Conservation (phyloP, 345 rosid species). For the Nephelium lappaceum region DNA sequence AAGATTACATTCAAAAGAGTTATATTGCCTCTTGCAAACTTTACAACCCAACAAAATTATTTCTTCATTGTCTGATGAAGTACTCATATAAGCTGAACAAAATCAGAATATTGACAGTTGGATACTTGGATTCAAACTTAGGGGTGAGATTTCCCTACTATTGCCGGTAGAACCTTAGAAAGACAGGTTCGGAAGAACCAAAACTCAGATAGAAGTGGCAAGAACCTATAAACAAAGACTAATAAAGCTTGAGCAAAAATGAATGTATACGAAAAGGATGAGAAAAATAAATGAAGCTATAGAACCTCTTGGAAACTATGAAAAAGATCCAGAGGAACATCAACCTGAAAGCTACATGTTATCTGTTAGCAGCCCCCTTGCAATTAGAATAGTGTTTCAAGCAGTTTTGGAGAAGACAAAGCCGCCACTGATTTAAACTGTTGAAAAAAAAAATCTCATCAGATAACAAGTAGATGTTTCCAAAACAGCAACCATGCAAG, state of each 20-base stretch:
- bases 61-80: neutral
- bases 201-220: constrained; percentile 17
- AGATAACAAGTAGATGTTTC: constrained; percentile 3
- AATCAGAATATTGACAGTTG: constrained; percentile 6
- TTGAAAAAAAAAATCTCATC: constrained; percentile 12
- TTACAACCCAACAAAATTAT: constrained; percentile 12
- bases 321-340: constrained; percentile 10
- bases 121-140: constrained; percentile 5
- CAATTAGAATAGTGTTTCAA: constrained; percentile 57
- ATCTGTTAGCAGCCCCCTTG: constrained; percentile 36
- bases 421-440: constrained; percentile 85
- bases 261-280: constrained; percentile 13
- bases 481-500: neutral
- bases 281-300: constrained; percentile 6
- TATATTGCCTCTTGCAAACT: constrained; percentile 8
- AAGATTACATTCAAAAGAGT: constrained; percentile 11
- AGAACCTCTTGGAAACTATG: constrained; percentile 24
- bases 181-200: constrained; percentile 28
- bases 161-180: constrained; percentile 14
- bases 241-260: constrained; percentile 15
- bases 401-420: constrained; percentile 58
- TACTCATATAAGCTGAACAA: neutral
- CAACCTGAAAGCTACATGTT: constrained; percentile 17
- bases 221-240: constrained; percentile 29
- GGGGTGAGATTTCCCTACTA: constrained; percentile 15